Percentiles rank a stretch among this genome's conserved stretches.
Evolutionary conservation across 1,139 yeast genomes (phyloP).

Genomic region (Taphrina betulina): DNA sequence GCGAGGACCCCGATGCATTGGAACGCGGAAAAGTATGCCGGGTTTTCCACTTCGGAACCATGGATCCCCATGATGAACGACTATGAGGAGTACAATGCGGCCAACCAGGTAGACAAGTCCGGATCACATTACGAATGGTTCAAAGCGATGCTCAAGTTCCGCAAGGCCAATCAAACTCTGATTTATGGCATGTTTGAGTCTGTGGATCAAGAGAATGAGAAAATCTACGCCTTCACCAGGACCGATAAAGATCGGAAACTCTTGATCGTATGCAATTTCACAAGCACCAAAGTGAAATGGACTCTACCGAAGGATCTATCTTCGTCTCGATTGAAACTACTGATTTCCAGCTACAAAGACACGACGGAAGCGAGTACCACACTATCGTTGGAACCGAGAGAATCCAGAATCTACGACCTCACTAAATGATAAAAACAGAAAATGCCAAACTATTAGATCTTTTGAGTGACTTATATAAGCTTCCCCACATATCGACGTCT

Average conservation of each 20-base stretch:
- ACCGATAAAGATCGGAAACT: not conserved
- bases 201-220: slow-evolving; percentile 24
- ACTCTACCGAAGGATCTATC: not conserved
- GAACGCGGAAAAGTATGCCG: slow-evolving; percentile 50
- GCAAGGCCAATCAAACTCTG: slow-evolving; percentile 49
- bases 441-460: too few relatives aligned
- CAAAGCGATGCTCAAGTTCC: slow-evolving; percentile 48
- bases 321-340: not conserved
- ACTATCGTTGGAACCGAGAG: not conserved
- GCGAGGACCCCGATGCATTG: slow-evolving; percentile 61
- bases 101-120: slow-evolving; percentile 51
- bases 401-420: slow-evolving; percentile 7
- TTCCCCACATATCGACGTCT: too few relatives aligned
- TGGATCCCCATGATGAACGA: slow-evolving; percentile 59
- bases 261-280: slow-evolving; percentile 19
- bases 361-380: not conserved
- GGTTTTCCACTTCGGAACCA: slow-evolving; percentile 53
- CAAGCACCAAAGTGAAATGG: slow-evolving; percentile 4
- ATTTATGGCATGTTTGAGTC: slow-evolving; percentile 51
- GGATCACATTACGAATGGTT: slow-evolving; percentile 53
- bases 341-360: not conserved
- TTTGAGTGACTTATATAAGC: too few relatives aligned
- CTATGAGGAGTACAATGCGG: slow-evolving; percentile 53
- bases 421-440: not conserved
- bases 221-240: slow-evolving; percentile 27